Conservation (phyloP, 768 basidiomycete genomes). For the Boletus rubroflammeus region DNA sequence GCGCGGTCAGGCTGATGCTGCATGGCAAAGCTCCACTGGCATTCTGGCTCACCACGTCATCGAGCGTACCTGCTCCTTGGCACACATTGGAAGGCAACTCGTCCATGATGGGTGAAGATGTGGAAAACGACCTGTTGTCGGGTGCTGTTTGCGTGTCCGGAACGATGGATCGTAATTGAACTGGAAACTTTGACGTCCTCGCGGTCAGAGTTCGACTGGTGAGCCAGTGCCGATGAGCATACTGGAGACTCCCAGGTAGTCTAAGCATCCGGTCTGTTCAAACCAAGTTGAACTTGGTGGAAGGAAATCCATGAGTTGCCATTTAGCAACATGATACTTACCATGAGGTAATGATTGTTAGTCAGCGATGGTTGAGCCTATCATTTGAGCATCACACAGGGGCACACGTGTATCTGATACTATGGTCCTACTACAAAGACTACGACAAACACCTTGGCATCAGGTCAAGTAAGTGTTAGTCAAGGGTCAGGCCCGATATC, state of each 20-base stretch:
- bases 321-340: background rate
- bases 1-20: background rate
- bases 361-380: background rate
- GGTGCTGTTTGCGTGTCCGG: background rate
- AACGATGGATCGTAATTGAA: background rate
- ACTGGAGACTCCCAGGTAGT: conserved; percentile 1
- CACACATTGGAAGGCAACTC: background rate
- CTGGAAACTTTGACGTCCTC: background rate
- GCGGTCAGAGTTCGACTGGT: background rate
- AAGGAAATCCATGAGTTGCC: background rate
- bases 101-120: conserved; percentile 6
- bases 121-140: background rate
- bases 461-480: background rate
- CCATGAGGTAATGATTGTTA: background rate
- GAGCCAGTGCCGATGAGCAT: background rate
- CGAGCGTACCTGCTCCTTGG: conserved; percentile 11
- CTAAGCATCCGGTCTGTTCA: conserved; percentile 5
- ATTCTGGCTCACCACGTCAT: conserved; percentile 18
- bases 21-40: background rate
- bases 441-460: background rate
- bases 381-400: background rate
- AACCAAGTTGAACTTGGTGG: background rate
- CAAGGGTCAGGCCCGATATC: background rate
- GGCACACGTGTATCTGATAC: background rate
- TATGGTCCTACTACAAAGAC: background rate